Conservation (phyloP, 225 moss, liverwort and hornwort genomes). For the Ulota crispa region DNA sequence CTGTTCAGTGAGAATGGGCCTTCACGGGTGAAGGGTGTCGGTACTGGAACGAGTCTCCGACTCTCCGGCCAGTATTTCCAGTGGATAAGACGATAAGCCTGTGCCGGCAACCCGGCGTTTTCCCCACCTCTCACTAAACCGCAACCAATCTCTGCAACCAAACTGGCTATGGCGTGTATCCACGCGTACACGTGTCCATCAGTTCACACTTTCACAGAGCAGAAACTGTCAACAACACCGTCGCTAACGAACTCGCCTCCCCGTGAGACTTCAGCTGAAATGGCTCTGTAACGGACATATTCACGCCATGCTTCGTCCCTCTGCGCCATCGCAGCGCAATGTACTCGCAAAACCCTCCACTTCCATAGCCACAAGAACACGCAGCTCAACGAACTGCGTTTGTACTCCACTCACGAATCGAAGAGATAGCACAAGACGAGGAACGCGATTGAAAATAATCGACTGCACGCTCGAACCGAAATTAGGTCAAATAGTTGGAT, state of each 20-base stretch:
- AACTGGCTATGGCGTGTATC: conserved; percentile 5
- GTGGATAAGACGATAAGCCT: conserved; percentile 8
- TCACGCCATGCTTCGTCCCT: conserved; percentile 24
- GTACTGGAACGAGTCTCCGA: no score
- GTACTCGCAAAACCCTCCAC: not conserved
- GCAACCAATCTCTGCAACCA: not conserved
- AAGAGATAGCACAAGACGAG: not conserved
- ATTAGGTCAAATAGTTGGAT: not conserved
- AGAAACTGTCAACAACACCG: not conserved
- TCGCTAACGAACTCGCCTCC: not conserved
- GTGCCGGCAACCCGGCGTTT: not conserved
- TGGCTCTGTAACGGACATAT: not conserved
- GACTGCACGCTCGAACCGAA: not conserved
- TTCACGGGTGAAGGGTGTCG: no score
- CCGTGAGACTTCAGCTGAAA: not conserved
- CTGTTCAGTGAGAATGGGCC: no score
- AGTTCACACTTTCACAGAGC: rapidly evolving
- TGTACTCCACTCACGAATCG: not conserved
- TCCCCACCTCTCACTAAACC: not conserved
- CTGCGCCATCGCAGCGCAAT: conserved; percentile 5
- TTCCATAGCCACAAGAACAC: not conserved
- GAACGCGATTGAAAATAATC: not conserved
- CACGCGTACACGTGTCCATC: not conserved
- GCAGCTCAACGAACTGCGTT: not conserved
- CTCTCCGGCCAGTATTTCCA: no score